Conservation (phyloP, 2,329 filamentous ascomycete genomes). For the Daldinia sp. region DNA sequence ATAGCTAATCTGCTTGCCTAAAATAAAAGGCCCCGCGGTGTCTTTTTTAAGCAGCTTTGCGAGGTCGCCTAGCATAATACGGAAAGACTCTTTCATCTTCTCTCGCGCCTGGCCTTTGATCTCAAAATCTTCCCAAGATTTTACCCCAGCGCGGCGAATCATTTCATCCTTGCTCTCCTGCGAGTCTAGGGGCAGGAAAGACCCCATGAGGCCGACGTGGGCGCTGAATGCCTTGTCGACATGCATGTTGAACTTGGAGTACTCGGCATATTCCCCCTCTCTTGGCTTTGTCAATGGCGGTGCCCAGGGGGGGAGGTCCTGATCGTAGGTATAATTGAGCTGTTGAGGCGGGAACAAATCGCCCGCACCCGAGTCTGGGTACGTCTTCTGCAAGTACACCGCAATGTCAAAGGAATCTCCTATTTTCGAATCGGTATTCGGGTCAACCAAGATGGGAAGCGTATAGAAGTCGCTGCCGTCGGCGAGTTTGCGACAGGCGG, state of each 20-base stretch:
- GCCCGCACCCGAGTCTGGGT: slow-evolving; percentile 18
- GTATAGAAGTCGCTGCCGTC: slow-evolving; percentile 71
- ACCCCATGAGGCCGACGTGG: slow-evolving; percentile 60
- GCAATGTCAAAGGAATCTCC: slow-evolving; percentile 77
- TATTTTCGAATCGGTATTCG: slow-evolving; percentile 55
- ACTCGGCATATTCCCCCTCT: slow-evolving; percentile 45
- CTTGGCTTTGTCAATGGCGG: slow-evolving; percentile 53
- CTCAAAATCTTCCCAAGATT: slow-evolving; percentile 58
- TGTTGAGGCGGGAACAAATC: slow-evolving; percentile 7
- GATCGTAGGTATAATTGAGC: slow-evolving; percentile 1
- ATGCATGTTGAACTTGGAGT: slow-evolving; percentile 65
- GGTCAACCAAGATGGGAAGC: slow-evolving; percentile 67
- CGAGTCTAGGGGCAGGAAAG: slow-evolving; percentile 64
- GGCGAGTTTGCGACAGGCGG: slow-evolving; percentile 64
- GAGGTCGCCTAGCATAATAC: slow-evolving; percentile 33
- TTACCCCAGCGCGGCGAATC: slow-evolving; percentile 59
- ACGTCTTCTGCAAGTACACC: slow-evolving; percentile 58
- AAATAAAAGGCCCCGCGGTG: slow-evolving; percentile 44
- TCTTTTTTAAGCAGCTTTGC: slow-evolving; percentile 39
- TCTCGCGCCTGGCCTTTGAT: slow-evolving; percentile 39
- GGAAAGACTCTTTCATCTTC: slow-evolving; percentile 28
- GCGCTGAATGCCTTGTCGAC: slow-evolving; percentile 67
- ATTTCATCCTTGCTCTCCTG: slow-evolving; percentile 61
- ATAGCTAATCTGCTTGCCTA: slow-evolving; percentile 43
- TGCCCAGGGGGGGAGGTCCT: slow-evolving; percentile 1